Base-by-base conservation (phyloP, 768 basidiomycete genomes). In the Infundibulicybe gibba region DNA sequence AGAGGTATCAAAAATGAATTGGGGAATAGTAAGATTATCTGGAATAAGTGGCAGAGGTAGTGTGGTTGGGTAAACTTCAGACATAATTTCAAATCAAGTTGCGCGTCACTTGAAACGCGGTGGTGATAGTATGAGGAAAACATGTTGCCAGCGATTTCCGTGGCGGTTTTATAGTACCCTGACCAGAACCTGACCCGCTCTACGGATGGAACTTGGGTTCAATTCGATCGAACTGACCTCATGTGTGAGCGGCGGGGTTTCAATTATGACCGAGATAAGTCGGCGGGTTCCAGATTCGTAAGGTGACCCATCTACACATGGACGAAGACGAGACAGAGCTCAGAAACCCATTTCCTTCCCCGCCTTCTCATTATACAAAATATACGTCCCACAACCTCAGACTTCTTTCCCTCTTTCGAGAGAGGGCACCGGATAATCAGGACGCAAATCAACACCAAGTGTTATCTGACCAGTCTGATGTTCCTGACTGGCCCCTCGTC, bases 321-420 rank as follows among this genome's bases (percentile, higher is more conserved):
- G 80, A 84, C 57, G 84, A 87, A 49, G 83, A 25, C 25, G 84
- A 85, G 46, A 75, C 82, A 46, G 87, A 90, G 55, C 72, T 91
- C 40, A 79, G 85, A 57, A 91, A 90, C 64, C 90, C 88, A 9
- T 95, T 94, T 61, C 93, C 93, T 19, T 88, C 88, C 4, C 92
- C 92, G 0, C 90, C 92, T 0, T 87, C 87, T 12, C 87, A 89
- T 60, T 91, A 92, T 64, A 75, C 76, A 9, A 83, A 82, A 47
- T 93, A 90, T 62, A 84, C 90, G 0, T 51, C 76, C 0, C 81
- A 80, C 59, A 92, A 94, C 58, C 72, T 95, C 43, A 71, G 72
- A 6, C 75, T 92, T 3, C 75, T 93, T 21, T 64, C 69, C 9
- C 62, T 89, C 14, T 74, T 90, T 20, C 77, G 70, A 48, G 75